phyloP scores from a whole-genome alignment of 1,139 yeast genomes.

The Candida sanyaensis region DNA sequence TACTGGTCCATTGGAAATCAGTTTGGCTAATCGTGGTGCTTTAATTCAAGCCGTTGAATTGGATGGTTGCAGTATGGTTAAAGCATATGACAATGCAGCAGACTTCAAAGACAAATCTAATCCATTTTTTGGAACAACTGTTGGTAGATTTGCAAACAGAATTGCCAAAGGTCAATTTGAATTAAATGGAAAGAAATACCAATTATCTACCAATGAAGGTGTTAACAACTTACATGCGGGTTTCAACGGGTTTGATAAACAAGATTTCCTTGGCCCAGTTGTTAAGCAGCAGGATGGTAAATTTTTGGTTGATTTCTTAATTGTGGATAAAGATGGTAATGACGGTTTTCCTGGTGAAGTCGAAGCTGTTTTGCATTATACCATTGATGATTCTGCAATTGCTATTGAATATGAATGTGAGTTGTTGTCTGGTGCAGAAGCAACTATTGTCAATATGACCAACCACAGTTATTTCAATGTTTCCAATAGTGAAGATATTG shows the following conservation, averaged over 20 bases:
- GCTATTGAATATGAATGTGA: conserved; percentile 52
- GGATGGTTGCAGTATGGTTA: conserved; percentile 34
- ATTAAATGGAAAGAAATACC: conserved; percentile 41
- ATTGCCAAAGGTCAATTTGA: conserved; percentile 47
- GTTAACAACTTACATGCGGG: conserved; percentile 56
- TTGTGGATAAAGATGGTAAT: conserved; percentile 46
- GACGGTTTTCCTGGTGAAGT: conserved; percentile 61
- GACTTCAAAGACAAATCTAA: conserved; percentile 39
- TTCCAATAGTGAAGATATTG: conserved; percentile 28
- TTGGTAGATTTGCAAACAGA: conserved; percentile 68
- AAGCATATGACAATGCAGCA: conserved; percentile 34
- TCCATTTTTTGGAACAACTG: conserved; percentile 62
- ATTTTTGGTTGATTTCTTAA: conserved; percentile 39
- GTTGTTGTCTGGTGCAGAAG: conserved; percentile 31
- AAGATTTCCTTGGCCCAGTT: conserved; percentile 52
- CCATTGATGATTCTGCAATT: conserved; percentile 29
- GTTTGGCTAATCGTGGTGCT: conserved; percentile 56
- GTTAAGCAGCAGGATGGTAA: conserved; percentile 32
- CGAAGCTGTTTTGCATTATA: conserved; percentile 44
- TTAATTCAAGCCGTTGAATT: conserved; percentile 43
- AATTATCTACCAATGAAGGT: conserved; percentile 45
- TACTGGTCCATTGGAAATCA: conserved; percentile 39
- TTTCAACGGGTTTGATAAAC: conserved; percentile 50
- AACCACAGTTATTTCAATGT: conserved; percentile 65
- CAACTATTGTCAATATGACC: conserved; percentile 60